phyloP scores from a whole-genome alignment of 148 eudicot genomes.

The Talinum fruticosum region DNA sequence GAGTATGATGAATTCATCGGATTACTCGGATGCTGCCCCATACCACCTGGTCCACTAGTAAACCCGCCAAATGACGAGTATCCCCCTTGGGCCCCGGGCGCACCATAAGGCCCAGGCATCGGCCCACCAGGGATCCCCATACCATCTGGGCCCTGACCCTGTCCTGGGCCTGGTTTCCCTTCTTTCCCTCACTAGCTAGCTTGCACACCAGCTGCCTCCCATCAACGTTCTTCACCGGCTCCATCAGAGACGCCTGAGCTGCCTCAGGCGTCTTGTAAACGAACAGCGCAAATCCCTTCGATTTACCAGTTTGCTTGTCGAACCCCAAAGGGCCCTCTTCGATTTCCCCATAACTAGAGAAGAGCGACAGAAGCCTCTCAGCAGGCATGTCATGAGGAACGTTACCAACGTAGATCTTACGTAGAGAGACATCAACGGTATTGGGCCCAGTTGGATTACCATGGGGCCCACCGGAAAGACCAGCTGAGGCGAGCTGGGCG shows the following conservation, averaged over 20 bases:
- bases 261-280: slow-evolving; percentile 68
- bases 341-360: slow-evolving; percentile 57
- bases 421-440: slow-evolving; percentile 38
- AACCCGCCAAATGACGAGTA: slow-evolving; percentile 36
- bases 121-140: slow-evolving; percentile 43
- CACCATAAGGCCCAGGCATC: slow-evolving; percentile 15
- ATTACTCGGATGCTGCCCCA: slow-evolving; percentile 29
- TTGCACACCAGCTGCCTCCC: slow-evolving; percentile 56
- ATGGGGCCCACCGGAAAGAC: slow-evolving; percentile 29
- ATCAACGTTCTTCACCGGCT: slow-evolving; percentile 58
- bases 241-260: slow-evolving; percentile 52
- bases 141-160: slow-evolving; percentile 26
- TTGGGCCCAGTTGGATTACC: slow-evolving; percentile 5
- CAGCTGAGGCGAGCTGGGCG: slow-evolving; percentile 51
- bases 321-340: slow-evolving; percentile 86
- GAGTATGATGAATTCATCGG: slow-evolving; percentile 31
- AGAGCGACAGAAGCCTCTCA: slow-evolving; percentile 51
- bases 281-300: slow-evolving; percentile 70
- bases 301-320: slow-evolving; percentile 75
- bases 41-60: slow-evolving; percentile 39
- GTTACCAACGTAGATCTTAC: slow-evolving; percentile 71
- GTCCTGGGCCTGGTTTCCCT: slow-evolving; percentile 44
- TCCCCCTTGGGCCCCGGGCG: slow-evolving; percentile 28
- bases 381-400: slow-evolving; percentile 65
- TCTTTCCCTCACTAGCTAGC: slow-evolving; percentile 71